Percentiles rank a stretch among this genome's conserved stretches.
Conservation (phyloP, 2,329 filamentous ascomycete genomes). For the Penicillium griseofulvum region DNA sequence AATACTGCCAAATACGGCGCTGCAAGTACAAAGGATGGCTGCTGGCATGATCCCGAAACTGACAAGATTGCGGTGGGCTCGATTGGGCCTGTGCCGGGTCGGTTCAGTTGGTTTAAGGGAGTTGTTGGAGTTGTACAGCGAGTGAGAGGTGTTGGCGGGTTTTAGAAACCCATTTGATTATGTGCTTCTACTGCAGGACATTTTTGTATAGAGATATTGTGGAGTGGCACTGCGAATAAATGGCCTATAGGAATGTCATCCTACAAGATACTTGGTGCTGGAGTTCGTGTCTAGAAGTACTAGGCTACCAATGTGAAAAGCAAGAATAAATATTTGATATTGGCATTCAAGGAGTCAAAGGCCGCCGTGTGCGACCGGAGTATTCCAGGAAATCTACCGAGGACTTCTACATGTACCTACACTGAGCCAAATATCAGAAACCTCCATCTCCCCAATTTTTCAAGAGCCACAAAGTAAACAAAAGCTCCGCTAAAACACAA, state of each 20-base stretch:
- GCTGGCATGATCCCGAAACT: constrained; percentile 57
- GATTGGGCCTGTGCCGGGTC: constrained; percentile 54
- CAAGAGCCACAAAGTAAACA: neutral
- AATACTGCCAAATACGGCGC: constrained; percentile 62
- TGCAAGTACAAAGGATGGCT: constrained; percentile 55
- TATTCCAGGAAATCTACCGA: constrained; percentile 1
- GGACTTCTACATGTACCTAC: neutral
- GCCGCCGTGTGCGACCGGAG: neutral
- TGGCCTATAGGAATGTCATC: neutral
- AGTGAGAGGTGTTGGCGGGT: constrained; percentile 57
- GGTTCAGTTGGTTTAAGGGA: constrained; percentile 59
- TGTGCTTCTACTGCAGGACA: neutral
- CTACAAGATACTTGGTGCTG: neutral
- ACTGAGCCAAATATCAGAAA: neutral
- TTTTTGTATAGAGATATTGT: neutral
- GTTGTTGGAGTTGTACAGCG: constrained; percentile 58
- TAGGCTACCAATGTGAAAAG: neutral
- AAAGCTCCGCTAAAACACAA: neutral
- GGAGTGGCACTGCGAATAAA: neutral
- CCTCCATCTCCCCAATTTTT: too few species aligned
- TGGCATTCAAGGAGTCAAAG: neutral
- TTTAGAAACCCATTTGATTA: constrained; percentile 35
- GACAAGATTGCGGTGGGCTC: constrained; percentile 50
- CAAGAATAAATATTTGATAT: too few species aligned
- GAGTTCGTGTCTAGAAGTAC: neutral